Evolutionary conservation across 2,329 filamentous ascomycete species (phyloP).

Genomic region (Microcera coccophila): DNA sequence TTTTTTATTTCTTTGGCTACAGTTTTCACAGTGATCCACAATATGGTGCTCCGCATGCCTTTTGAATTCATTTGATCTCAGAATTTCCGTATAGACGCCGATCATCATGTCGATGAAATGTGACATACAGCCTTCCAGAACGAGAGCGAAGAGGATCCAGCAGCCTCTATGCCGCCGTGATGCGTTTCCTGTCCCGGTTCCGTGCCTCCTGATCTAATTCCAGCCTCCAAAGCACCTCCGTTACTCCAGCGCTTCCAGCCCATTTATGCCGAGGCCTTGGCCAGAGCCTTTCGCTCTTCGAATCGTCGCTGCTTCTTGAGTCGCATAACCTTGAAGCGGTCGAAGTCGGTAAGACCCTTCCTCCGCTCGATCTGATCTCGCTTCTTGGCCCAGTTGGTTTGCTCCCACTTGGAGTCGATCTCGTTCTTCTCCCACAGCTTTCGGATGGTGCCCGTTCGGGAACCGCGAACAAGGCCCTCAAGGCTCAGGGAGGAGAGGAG

Average conservation of each 20-base stretch:
- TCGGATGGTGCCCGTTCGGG: conserved; percentile 78
- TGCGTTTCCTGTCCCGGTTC: conserved; percentile 34
- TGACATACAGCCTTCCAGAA: conserved; percentile 63
- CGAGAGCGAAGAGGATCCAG: conserved; percentile 56
- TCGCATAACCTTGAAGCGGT: conserved; percentile 99
- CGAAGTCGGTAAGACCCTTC: conserved; percentile 93
- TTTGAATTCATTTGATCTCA: conserved; percentile 43
- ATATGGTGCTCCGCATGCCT: conserved; percentile 27
- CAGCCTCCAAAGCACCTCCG: conserved; percentile 33
- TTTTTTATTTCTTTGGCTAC: conserved; percentile 30
- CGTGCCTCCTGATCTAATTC: conserved; percentile 38
- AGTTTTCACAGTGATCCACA: conserved; percentile 31
- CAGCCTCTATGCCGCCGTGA: conserved; percentile 47
- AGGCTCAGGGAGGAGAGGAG: conserved; percentile 90
- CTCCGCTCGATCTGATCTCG: conserved; percentile 79
- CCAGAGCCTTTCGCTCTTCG: conserved; percentile 93
- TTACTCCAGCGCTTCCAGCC: conserved; percentile 34
- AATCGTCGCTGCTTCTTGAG: conserved; percentile 99
- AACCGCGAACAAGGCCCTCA: conserved; percentile 77
- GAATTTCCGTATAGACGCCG: conserved; percentile 65
- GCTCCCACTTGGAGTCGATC: conserved; percentile 90
- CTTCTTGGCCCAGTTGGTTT: conserved; percentile 93
- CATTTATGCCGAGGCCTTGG: conserved; percentile 73
- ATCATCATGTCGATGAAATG: conserved; percentile 56
- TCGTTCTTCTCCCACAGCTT: conserved; percentile 86